Conservation (phyloP, 2,329 filamentous ascomycete genomes). For the Cytospora paraplurivora region DNA sequence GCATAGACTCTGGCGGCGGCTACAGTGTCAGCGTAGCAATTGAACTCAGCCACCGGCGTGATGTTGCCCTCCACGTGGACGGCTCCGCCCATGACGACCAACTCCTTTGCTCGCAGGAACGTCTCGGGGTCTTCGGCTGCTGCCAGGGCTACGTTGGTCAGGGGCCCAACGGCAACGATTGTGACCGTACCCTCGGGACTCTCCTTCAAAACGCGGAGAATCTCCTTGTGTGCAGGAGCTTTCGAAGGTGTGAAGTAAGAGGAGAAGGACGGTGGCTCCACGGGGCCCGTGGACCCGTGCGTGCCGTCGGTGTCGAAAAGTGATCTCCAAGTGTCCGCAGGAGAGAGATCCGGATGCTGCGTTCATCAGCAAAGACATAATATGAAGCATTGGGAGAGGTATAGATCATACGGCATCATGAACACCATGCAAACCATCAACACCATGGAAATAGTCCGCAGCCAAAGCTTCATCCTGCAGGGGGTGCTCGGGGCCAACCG, state of each 20-base stretch:
- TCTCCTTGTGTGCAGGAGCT: slow-evolving; percentile 76
- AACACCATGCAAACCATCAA: slow-evolving; percentile 76
- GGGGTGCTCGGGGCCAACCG: slow-evolving; percentile 83
- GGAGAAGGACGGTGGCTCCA: slow-evolving; percentile 50
- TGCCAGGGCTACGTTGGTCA: slow-evolving; percentile 92
- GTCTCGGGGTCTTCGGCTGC: slow-evolving; percentile 86
- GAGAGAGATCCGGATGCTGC: slow-evolving; percentile 72
- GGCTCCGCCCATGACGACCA: slow-evolving; percentile 94
- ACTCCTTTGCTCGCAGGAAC: slow-evolving; percentile 85
- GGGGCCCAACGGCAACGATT: slow-evolving; percentile 85
- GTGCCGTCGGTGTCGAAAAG: slow-evolving; percentile 56
- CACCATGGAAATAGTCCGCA: slow-evolving; percentile 84
- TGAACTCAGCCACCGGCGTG: slow-evolving; percentile 88
- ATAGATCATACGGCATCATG: slow-evolving; percentile 55
- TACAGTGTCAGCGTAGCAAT: slow-evolving; percentile 84
- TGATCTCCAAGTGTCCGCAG: slow-evolving; percentile 72
- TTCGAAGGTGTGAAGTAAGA: slow-evolving; percentile 76
- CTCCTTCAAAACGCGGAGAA: slow-evolving; percentile 80
- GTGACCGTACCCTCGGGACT: slow-evolving; percentile 83
- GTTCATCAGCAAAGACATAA: slow-evolving; percentile 16
- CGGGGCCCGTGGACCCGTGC: slow-evolving; percentile 35
- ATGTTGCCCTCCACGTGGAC: slow-evolving; percentile 81
- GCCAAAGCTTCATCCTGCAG: slow-evolving; percentile 79
- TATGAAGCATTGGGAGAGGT: slow-evolving; percentile 6
- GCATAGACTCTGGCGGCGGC: slow-evolving; percentile 77